Base-by-base conservation (phyloP, 2,329 filamentous ascomycete species). In the Neonectria neomacrospora region DNA sequence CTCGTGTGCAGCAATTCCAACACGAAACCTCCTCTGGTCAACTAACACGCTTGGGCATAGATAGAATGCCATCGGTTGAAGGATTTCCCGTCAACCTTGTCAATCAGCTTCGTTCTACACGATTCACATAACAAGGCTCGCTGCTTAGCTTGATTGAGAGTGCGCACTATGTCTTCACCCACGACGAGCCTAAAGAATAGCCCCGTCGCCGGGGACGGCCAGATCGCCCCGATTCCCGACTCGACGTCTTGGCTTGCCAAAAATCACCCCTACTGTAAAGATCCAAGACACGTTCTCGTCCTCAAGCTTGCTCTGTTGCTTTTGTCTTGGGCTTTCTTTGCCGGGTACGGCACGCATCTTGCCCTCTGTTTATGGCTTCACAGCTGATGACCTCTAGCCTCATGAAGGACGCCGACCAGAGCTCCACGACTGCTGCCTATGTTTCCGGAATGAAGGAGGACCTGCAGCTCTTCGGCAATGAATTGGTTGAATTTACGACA, bases 191-290 rank as follows among this genome's bases (percentile, higher is more conserved):
- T 67, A n/a, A 66, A 65, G 22, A 26, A 44, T 7, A 23, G n/a
- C 11, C 2, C 48, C 22, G 28, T 32, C 4, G 26, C 45, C 14
- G 47, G 56, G 8, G 63, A 34, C 23, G 56, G 23, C 10, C 47
- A 23, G 9, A 2, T 18, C 16, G 30, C 57, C 0, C 34, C 20
- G 0, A n/a, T 37, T 20, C 8, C 22, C 1, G 58, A 69, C 44
- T 68, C 71, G 5, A 66, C 61, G 12, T 73, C 73, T 50, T 77
- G 75, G 75, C 60, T 77, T 7, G 74, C 72, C 5, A 74, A 67
- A 3, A 26, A 75, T 0, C 73, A 76, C 54, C 75, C 74, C 0
- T 76, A 76, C 47, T 75, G 75, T 11, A 64, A 71, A 20, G 62
- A 76, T 23, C 71, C 75, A 1, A 54, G 65, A 3, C 74, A 73